Base-by-base conservation (phyloP, 1,139 yeast genomes). In the Debaryomyces singareniensis region DNA sequence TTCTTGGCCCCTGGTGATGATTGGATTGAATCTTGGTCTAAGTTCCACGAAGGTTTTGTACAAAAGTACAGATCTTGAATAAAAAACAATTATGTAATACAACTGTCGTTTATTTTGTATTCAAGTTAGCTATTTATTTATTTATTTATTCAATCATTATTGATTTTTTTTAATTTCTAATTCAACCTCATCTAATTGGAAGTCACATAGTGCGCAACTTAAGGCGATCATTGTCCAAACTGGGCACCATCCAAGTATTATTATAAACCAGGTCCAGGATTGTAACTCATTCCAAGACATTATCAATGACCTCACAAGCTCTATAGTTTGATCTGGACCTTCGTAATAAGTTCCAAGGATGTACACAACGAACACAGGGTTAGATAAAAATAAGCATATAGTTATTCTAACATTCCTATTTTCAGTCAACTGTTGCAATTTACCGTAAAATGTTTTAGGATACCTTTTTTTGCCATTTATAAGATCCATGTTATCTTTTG, bases 1-100 rank as follows among this genome's bases (percentile, higher is more conserved):
- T 91, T 91, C 65, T 70, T 91, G 49, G 94, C 97, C 12, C 96
- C 97, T 11, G 97, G 96, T 24, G 72, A 75, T 21, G 93, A 85
- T 43, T 87, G 95, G 85, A 83, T 87, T 37, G 68, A 73, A 13
- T 59, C 67, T 27, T 83, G 96, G 87, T 70, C 71, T 31, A 52
- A 59, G 16, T 91, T 91, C 71, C 98, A 91, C 58, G 57, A 66
- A 31, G 57, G 64, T 26, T 91, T 91, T 53, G 74, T 83, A 57
- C 52, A 61, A 20, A 64, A 75, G 48, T 86, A 76, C 32, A 52
- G 44, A 29, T 35, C 36, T 20, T 28, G 10, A n/a, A 7, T 18
- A 7, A 18, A 18, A 18, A 18, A 18, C 7, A 18, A 7, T 18
- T n/a, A 7, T 18, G 7, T 18, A 24, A 13, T 5, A 10, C 4